These are phyloP conservation scores for Phoma sp. DNA, from an alignment of 2,329 filamentous ascomycete genomes.

Conservation along the genomic window DNA sequence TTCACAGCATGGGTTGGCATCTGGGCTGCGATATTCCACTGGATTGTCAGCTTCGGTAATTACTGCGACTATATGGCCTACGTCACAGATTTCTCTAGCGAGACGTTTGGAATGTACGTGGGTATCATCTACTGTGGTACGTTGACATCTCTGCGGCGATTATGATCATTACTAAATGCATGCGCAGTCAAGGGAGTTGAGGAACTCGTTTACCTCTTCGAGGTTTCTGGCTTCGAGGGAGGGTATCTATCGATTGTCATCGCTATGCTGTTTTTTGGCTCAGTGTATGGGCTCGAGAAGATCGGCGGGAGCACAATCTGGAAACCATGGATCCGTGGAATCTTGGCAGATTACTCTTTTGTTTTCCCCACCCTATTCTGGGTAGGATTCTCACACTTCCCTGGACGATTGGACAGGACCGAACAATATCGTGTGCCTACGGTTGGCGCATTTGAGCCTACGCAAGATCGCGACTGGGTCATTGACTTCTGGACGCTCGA, in stretches of 20 bases:
- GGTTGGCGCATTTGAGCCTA: conserved; percentile 56
- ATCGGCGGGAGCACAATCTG: conserved; percentile 55
- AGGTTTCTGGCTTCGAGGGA: conserved; percentile 47
- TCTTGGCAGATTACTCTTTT: conserved; percentile 60
- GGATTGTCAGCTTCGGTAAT: conserved; percentile 60
- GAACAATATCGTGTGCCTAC: conserved; percentile 52
- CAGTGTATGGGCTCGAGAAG: conserved; percentile 58
- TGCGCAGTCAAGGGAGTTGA: conserved; percentile 61
- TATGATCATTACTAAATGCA: not conserved
- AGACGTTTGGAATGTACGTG: conserved; percentile 62
- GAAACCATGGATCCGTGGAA: conserved; percentile 52
- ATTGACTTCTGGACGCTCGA: conserved; percentile 61
- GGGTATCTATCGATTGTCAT: conserved; percentile 59
- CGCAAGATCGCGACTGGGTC: conserved; percentile 54
- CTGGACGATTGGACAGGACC: conserved; percentile 52
- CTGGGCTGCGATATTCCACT: conserved; percentile 64
- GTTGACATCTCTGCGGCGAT: conserved; percentile 12
- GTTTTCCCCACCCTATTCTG: conserved; percentile 58
- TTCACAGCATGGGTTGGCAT: conserved; percentile 64
- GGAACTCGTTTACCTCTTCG: conserved; percentile 60
- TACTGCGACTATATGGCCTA: conserved; percentile 64
- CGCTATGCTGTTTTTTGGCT: conserved; percentile 59
- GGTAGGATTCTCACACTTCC: conserved; percentile 61
- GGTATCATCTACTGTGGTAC: conserved; percentile 62
- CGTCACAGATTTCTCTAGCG: conserved; percentile 62